Evolutionary conservation across 768 basidiomycete species (phyloP), one percentile per base, ranked within the genome.

Genomic region (Terana coerulea): DNA sequence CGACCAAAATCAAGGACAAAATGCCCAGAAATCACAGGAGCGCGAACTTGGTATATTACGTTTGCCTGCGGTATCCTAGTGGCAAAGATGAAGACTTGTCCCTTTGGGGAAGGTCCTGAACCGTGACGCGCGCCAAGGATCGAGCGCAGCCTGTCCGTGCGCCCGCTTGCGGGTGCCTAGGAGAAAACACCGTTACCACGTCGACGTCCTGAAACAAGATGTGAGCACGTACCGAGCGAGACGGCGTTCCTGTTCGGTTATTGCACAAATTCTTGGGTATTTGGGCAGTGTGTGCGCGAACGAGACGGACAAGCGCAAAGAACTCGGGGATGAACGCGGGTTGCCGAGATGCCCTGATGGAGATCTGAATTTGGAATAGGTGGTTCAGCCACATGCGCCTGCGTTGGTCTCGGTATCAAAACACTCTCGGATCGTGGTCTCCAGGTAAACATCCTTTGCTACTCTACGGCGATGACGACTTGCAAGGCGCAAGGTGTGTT

Each of bases 321-420:
- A 22, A 30, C n/a, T 46, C 45, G 45, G 45, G 45, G 30, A 46
- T 46, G 45, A 30, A 33, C 45, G 45, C 45, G 45, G 17, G 45
- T 46, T 46, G 31, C 45, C 45, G 45, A 46, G 26, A 29, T 10
- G 17, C 17, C 24, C 21, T 21, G 45, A 46, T 33, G 45, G 28
- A 30, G 45, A 22, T 9, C 46, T 35, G 45, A 39, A 47, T 53
- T 53, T 47, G 52, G 52, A 39, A 53, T 47, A 28, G 39, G 40
- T 47, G 52, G 41, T 47, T 48, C 35, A 45, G 42, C 21, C 50
- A 51, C 50, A 47, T 53, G 52, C 41, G 37, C 44, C 31, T 36
- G 29, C 45, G 25, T 22, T 42, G 15, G 30, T 40, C 12, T 39
- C 15, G 45, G 17, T 46, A 46, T 46, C 29, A 46, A 34, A 46